Conservation (phyloP, 148 eudicot genomes). For the Pharnaceum exiguum region DNA sequence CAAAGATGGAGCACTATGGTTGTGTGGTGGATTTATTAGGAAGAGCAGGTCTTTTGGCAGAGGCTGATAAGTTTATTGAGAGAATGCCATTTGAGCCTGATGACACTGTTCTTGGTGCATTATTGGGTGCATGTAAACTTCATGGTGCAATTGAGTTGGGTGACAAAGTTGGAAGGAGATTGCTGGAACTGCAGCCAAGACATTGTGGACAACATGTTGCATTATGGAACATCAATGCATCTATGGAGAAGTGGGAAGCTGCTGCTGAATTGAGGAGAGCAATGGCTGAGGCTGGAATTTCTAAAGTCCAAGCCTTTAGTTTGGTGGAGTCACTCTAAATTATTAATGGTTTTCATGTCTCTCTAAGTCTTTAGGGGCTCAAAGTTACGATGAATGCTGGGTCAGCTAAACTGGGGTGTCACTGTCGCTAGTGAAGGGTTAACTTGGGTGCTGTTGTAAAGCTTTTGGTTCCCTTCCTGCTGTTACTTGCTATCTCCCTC, state of each 20-base stretch:
- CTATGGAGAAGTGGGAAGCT: slow-evolving; percentile 40
- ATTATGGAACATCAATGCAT: slow-evolving; percentile 48
- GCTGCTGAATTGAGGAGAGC: slow-evolving; percentile 52
- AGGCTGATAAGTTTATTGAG: slow-evolving; percentile 44
- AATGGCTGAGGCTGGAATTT: slow-evolving; percentile 44
- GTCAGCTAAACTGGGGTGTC: too few relatives aligned
- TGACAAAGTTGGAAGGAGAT: slow-evolving; percentile 34
- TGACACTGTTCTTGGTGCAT: slow-evolving; percentile 56
- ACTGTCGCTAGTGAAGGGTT: too few relatives aligned
- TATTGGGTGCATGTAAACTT: slow-evolving; percentile 59
- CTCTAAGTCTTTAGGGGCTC: too few relatives aligned
- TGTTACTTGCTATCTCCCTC: too few relatives aligned
- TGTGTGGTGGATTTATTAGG: slow-evolving; percentile 72
- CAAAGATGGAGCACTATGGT: slow-evolving; percentile 67
- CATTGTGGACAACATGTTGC: slow-evolving; percentile 48
- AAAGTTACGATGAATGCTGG: too few relatives aligned
- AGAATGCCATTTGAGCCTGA: slow-evolving; percentile 61
- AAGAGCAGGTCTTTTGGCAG: slow-evolving; percentile 54
- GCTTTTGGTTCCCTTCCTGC: too few relatives aligned
- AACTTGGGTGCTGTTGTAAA: too few relatives aligned
- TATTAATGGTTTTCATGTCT: too few relatives aligned
- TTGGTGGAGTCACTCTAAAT: slow-evolving; percentile 14
- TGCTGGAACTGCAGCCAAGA: slow-evolving; percentile 36
- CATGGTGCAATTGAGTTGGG: slow-evolving; percentile 49
- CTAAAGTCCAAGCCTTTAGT: slow-evolving; percentile 45